These are phyloP conservation scores for Babesia bigemina DNA, from an alignment of 169 alveolate genomes.

Conservation along the genomic window DNA sequence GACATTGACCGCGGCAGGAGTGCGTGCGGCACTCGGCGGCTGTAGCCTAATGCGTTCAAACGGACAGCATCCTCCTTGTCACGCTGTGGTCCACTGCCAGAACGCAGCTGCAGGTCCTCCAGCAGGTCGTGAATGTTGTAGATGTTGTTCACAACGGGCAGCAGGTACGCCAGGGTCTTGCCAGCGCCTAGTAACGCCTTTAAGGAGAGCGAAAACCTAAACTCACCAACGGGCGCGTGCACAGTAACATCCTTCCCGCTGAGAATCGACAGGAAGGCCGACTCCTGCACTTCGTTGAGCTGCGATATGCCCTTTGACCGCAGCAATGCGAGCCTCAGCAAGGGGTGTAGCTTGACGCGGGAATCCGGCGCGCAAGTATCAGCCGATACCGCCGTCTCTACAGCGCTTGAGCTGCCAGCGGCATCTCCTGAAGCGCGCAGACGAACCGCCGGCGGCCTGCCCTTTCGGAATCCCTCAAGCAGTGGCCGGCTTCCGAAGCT, in stretches of 20 bases:
- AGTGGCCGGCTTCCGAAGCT: constrained; percentile 30
- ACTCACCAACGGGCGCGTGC: constrained; percentile 63
- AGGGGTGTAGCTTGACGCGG: constrained; percentile 48
- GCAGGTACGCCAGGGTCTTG: constrained; percentile 75
- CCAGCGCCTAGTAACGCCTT: constrained; percentile 68
- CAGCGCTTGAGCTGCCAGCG: not conserved
- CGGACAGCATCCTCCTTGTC: constrained; percentile 24
- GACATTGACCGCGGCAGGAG: constrained; percentile 47
- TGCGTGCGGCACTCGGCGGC: constrained; percentile 52
- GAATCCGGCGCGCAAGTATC: constrained; percentile 2
- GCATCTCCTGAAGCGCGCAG: not conserved
- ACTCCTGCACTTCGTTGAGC: constrained; percentile 67
- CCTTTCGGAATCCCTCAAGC: constrained; percentile 10
- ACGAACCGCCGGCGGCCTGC: not conserved
- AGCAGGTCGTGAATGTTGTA: constrained; percentile 75
- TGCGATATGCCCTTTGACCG: constrained; percentile 50
- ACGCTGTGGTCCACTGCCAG: not conserved
- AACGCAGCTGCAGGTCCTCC: constrained; percentile 64
- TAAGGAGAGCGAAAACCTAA: not conserved
- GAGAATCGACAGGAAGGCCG: constrained; percentile 70
- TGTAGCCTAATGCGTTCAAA: constrained; percentile 52
- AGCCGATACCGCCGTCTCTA: not conserved
- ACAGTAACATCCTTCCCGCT: constrained; percentile 75
- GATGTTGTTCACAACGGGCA: constrained; percentile 74
- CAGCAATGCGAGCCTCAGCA: constrained; percentile 36